Evolutionary conservation across 163 green algal genomes (phyloP).

Genomic region (Scenedesmus sp.): DNA sequence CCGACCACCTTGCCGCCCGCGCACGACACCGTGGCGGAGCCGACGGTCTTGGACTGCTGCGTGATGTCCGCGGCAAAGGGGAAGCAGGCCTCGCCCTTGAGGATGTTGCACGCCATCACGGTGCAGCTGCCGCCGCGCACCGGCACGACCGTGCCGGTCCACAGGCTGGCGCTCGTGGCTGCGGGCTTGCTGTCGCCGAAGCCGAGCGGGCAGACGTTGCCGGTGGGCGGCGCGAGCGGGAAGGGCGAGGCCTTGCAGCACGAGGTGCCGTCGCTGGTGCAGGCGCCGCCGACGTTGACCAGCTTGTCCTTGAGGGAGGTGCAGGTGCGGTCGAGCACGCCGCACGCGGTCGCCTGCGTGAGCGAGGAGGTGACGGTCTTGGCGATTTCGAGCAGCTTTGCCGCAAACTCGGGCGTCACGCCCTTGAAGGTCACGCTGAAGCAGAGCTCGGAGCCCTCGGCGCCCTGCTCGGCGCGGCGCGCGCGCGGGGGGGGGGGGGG

Average conservation of each 20-base stretch:
- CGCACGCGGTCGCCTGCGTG: neutral
- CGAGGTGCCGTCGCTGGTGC: neutral
- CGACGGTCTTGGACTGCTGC: neutral
- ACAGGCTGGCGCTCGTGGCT: neutral
- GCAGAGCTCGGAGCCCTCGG: neutral
- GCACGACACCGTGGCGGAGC: neutral
- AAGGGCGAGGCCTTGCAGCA: neutral
- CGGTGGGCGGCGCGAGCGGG: neutral
- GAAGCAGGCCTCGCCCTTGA: neutral
- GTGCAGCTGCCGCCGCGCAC: neutral
- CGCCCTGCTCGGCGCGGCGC: too few species aligned
- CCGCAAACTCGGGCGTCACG: neutral
- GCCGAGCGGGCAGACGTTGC: neutral
- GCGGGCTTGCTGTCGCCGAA: neutral
- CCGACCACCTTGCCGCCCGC: neutral
- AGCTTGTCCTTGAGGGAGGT: neutral
- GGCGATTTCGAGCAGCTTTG: neutral
- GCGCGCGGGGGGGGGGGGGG: too few species aligned
- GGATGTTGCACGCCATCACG: neutral
- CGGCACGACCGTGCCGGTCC: neutral
- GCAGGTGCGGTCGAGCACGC: neutral
- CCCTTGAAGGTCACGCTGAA: neutral
- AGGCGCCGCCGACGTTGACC: neutral
- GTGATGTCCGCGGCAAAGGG: neutral
- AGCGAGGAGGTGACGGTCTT: neutral